Evolutionary conservation across 2,329 filamentous ascomycete genomes (phyloP).

Genomic region (Madurella fahalii): DNA sequence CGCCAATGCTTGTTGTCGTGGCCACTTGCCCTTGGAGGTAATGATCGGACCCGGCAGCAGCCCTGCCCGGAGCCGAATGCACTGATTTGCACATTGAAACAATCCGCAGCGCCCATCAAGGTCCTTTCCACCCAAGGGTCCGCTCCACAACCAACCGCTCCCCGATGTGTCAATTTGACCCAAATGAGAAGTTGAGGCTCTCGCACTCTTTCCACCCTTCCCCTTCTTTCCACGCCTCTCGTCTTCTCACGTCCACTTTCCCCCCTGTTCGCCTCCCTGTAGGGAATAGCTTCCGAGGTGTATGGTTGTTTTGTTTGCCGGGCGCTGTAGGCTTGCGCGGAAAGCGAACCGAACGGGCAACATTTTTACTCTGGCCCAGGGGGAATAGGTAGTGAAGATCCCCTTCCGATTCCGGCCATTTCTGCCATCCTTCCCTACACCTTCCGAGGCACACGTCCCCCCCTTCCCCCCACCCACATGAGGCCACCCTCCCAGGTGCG

Average conservation of each 20-base stretch:
- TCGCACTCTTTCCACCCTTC: too few relatives aligned
- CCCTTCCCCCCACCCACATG: background rate
- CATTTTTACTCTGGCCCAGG: background rate
- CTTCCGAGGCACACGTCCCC: conserved; percentile 7
- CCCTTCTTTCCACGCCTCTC: too few relatives aligned
- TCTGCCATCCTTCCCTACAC: background rate
- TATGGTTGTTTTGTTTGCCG: background rate
- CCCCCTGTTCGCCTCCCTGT: too few relatives aligned
- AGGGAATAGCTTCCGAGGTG: too few relatives aligned
- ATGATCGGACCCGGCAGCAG: conserved; percentile 17
- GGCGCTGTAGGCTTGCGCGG: background rate
- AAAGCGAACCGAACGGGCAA: background rate
- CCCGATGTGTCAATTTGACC: too few relatives aligned
- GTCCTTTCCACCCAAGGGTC: conserved; percentile 4
- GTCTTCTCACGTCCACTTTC: too few relatives aligned
- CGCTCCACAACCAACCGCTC: background rate
- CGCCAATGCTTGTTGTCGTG: conserved; percentile 12
- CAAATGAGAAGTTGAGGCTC: too few relatives aligned
- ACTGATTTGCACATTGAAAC: conserved; percentile 25
- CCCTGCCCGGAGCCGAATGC: conserved; percentile 11
- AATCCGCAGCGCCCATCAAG: background rate
- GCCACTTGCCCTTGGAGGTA: conserved; percentile 15
- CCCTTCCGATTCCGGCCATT: conserved; percentile 16
- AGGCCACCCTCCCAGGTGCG: background rate
- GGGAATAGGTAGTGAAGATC: conserved; percentile 13